Percentiles rank a stretch among this genome's conserved stretches.
Conservation (phyloP, 257 asterid species). For the Lycium ferocissimum region DNA sequence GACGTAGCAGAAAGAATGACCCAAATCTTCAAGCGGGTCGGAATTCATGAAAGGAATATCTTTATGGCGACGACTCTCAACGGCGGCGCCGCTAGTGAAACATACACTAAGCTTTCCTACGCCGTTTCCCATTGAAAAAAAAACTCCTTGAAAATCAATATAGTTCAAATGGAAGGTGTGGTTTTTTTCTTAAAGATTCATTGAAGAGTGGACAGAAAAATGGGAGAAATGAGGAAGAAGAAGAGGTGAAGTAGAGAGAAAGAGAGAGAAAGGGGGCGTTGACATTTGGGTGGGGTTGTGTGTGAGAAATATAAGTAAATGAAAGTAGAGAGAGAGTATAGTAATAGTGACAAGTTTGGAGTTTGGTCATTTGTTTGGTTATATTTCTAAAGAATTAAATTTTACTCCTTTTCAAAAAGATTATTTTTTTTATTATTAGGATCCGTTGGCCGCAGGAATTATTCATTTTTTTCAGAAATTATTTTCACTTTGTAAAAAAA, state of each 20-base stretch:
- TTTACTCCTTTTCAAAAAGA: no score
- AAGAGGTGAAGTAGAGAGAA: conserved; percentile 27
- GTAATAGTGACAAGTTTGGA: neutral
- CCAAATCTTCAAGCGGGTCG: conserved; percentile 84
- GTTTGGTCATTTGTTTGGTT: no score
- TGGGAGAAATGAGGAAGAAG: conserved; percentile 25
- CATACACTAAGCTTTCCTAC: conserved; percentile 81
- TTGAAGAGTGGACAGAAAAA: neutral
- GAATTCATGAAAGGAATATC: conserved; percentile 53
- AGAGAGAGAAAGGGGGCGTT: conserved; percentile 49
- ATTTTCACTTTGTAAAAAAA: no score
- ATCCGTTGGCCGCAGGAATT: no score
- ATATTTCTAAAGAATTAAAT: no score
- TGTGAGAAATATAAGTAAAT: conserved; percentile 57
- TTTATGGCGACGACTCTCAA: conserved; percentile 58
- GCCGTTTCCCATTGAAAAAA: conserved; percentile 82
- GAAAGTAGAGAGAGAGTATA: conserved; percentile 29
- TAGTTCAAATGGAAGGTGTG: neutral
- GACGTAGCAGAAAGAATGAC: conserved; percentile 91
- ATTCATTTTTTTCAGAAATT: no score
- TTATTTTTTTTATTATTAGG: no score
- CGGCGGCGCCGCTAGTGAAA: conserved; percentile 61
- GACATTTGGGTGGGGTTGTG: conserved; percentile 53
- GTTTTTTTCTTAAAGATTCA: neutral
- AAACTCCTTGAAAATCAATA: neutral